Percentiles rank a stretch among this genome's conserved stretches.
Evolutionary conservation across 441 rosid species (phyloP).

Genomic region (Francoa sonchifolia): DNA sequence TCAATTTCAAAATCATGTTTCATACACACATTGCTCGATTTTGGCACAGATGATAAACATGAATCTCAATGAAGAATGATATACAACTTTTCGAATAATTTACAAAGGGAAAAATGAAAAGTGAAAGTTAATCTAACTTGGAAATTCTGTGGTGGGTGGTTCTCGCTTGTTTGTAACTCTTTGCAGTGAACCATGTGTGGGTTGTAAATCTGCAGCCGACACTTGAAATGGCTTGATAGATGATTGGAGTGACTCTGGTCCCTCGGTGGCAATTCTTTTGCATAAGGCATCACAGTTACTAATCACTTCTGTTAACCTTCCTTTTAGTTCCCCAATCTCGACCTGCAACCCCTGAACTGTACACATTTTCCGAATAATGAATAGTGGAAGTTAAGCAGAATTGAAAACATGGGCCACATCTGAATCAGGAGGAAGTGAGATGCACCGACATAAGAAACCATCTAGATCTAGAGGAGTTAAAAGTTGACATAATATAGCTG

Average conservation of each 20-base stretch:
- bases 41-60: too few species aligned
- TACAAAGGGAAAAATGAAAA: neutral
- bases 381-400: too few species aligned
- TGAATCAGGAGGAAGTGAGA: too few species aligned
- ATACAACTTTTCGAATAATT: neutral
- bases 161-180: constrained; percentile 17
- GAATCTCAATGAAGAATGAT: constrained; percentile 1
- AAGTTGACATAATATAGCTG: too few species aligned
- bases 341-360: constrained; percentile 78
- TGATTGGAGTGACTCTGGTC: constrained; percentile 56
- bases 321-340: constrained; percentile 86
- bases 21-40: too few species aligned
- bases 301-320: constrained; percentile 71
- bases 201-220: constrained; percentile 18
- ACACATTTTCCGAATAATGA: constrained; percentile 6
- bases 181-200: constrained; percentile 10
- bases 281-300: constrained; percentile 66
- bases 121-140: constrained; percentile 12
- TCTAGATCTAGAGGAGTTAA: too few species aligned
- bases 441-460: too few species aligned
- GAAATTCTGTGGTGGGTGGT: constrained; percentile 16
- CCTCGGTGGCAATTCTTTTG: constrained; percentile 60
- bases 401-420: too few species aligned
- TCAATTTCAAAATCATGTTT: too few species aligned
- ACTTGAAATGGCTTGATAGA: constrained; percentile 38